Evolutionary conservation across 164 flowering plant genomes (phyloP), one percentile per base, ranked within the genome.

Genomic region (Vitis labrusca): DNA sequence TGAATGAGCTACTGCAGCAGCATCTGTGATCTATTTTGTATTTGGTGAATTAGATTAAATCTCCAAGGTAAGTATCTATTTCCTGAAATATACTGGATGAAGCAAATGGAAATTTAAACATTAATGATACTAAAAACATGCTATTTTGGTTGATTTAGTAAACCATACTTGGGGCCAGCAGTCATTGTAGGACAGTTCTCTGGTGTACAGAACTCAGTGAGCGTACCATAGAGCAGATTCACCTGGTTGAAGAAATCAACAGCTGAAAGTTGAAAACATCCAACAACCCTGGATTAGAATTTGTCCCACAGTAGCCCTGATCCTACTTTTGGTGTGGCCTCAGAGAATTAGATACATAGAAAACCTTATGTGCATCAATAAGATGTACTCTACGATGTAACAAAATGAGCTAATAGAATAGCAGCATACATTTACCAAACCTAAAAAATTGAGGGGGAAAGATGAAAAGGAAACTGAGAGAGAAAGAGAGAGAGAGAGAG

Each of bases 211-310:
- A 96, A 96, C 83, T 96, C 99, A 14, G 99, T 96, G 68, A 96
- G 97, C 55, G 99, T 96, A 59, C 99, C 99, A 86, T 87, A 96
- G 56, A 96, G 97, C 78, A 96, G 87, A 84, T 96, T 96, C 83
- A 93, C 98, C 85, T 96, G 99, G 83, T 96, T 96, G 94, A 96
- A 96, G 93, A 96, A 96, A 82, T 96, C 99, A 58, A 96, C 99
- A 71, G 99, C 99, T 96, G 93, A 70, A 88, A 83, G 78, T 27
- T n/a, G 13, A 29, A 73, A 81, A 78, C 70, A 66, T 9, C 16
- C 72, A 71, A 76, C 64, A 75, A 71, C 47, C 62, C 32, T 59
- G 77, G 81, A 53, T 71, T 15, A 19, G 9, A 50, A 66, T 50
- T 47, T 50, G 15, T 19, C 9, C n/a, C 10, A 72, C 37, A 50